These are phyloP conservation scores for Fusarium aywerte DNA, from an alignment of 2,329 filamentous ascomycete genomes.

Conservation along the genomic window DNA sequence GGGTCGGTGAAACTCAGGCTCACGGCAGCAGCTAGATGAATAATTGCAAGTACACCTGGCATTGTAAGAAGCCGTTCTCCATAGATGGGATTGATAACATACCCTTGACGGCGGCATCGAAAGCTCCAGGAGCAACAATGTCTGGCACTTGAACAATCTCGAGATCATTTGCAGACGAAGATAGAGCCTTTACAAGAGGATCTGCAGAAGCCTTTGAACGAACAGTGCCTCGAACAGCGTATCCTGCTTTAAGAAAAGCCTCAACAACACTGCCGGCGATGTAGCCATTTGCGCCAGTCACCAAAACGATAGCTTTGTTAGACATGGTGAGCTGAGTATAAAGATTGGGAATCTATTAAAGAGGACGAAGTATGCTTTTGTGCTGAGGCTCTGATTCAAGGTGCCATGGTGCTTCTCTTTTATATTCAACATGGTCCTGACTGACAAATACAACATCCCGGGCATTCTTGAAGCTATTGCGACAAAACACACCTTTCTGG, in stretches of 20 bases:
- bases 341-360: neutral
- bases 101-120: conserved; percentile 51
- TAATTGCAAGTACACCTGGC: conserved; percentile 37
- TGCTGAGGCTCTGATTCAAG: neutral
- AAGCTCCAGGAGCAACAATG: conserved; percentile 50
- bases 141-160: conserved; percentile 49
- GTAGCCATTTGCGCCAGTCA: conserved; percentile 56
- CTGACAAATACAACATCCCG: neutral
- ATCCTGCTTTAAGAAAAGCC: conserved; percentile 52
- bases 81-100: neutral
- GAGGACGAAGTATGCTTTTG: neutral
- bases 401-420: neutral
- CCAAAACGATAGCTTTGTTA: conserved; percentile 45
- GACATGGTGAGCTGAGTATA: conserved; percentile 27
- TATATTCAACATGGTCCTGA: neutral
- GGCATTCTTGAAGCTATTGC: neutral
- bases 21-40: conserved; percentile 39
- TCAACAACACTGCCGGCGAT: conserved; percentile 52
- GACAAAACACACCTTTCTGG: neutral
- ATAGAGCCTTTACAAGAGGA: conserved; percentile 30
- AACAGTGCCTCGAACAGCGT: conserved; percentile 53
- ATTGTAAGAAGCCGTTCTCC: neutral
- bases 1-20: conserved; percentile 38
- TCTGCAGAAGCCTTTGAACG: conserved; percentile 47
- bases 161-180: conserved; percentile 38